Conservation (phyloP, 2,329 filamentous ascomycete genomes). For the Cadophora sp. region DNA sequence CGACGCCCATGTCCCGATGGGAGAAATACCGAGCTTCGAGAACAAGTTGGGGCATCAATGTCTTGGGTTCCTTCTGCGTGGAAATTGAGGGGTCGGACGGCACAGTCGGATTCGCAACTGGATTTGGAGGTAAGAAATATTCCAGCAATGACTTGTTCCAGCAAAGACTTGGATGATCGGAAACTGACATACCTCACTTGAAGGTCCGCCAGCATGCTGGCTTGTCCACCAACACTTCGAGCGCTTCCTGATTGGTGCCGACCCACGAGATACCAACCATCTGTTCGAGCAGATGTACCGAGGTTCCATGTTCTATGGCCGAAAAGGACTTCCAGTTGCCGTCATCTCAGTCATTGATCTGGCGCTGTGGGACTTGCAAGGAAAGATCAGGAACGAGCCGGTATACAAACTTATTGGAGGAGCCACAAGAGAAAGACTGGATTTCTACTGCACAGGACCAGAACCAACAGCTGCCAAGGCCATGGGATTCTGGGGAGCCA, state of each 20-base stretch:
- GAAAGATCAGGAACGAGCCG: constrained; percentile 89
- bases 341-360: constrained; percentile 95
- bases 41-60: constrained; percentile 95
- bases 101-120: constrained; percentile 92
- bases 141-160: background rate
- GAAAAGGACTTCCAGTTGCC: constrained; percentile 88
- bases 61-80: constrained; percentile 88
- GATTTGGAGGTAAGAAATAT: constrained; percentile 73
- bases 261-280: constrained; percentile 89
- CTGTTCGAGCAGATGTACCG: constrained; percentile 98
- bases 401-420: constrained; percentile 95
- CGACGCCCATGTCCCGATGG: constrained; percentile 90
- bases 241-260: constrained; percentile 86
- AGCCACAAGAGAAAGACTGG: constrained; percentile 79
- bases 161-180: background rate
- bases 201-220: constrained; percentile 89
- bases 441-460: constrained; percentile 96
- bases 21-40: constrained; percentile 86
- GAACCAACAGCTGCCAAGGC: constrained; percentile 79
- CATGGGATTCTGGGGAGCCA: constrained; percentile 91
- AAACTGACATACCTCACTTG: constrained; percentile 21
- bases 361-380: constrained; percentile 89
- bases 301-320: constrained; percentile 93
- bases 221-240: constrained; percentile 93
- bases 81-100: constrained; percentile 90